Evolutionary conservation across 164 flowering plant genomes (phyloP), one percentile per base, ranked within the genome.

Genomic region (Berberis thunbergii): DNA sequence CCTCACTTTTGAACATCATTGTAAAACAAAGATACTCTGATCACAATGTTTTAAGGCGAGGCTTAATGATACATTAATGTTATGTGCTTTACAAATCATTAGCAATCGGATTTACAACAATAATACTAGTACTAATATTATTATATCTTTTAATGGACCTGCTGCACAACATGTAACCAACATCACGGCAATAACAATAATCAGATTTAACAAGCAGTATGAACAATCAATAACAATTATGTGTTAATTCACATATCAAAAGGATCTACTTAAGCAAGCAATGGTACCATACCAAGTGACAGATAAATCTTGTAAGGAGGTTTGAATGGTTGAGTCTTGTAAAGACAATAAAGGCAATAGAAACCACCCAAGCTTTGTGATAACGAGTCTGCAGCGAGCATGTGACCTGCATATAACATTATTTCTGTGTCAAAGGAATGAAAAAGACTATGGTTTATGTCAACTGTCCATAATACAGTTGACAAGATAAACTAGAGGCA

Each of bases 241-340:
- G 13, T 52, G n/a, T 26, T 11, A 52, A 7, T 26, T 26, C 26
- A 26, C 26, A 26, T 26, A 26, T 26, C 26, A 1, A 39, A 41
- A 38, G 10, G 42, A 45, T 10, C 3, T 41, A 56, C 11, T 3
- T 10, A 50, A 57, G n/a, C 9, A 57, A 39, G n/a, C 26, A 46
- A 40, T 4, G 39, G 40, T 41, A 54, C 11, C 83, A 66, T 81
- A 85, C 97, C 87, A 54, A 82, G 80, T 49, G 95, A 94, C 54
- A 91, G 38, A 75, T 87, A 91, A 49, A 94, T 82, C 63, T 65
- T 78, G 75, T 74, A 88, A 68, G 87, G 86, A 56, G 96, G 93
- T 70, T 82, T 86, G 71, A 87, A 88, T 38, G 96, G 97, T 62
- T 91, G 98, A 70, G 86, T 87, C 78, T 91, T 95, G 64, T 84